Conservation (phyloP, 2,329 filamentous ascomycete genomes). For the Nemania sp. region DNA sequence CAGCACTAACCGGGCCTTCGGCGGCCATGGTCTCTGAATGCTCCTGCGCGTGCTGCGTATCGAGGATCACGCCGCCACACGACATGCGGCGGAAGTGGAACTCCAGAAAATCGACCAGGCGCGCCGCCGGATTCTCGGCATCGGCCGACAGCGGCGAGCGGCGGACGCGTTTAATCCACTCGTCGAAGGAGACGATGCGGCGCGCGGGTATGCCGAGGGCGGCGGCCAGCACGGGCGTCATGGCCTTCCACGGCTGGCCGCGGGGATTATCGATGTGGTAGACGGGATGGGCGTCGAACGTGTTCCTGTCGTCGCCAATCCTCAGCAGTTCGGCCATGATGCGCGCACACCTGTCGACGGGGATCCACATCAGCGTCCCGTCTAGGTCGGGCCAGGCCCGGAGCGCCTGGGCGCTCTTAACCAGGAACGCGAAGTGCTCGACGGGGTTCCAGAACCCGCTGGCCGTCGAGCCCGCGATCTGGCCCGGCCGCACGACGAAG, state of each 20-base stretch:
- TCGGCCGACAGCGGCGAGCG: background rate
- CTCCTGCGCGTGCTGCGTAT: background rate
- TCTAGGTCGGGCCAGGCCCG: conserved; percentile 22
- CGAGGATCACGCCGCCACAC: background rate
- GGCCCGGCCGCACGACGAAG: conserved; percentile 47
- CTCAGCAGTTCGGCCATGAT: background rate
- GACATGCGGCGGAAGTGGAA: background rate
- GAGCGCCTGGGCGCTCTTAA: conserved; percentile 46
- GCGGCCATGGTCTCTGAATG: background rate
- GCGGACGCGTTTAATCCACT: background rate
- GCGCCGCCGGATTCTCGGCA: background rate
- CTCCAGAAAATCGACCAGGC: background rate
- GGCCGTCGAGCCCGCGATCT: conserved; percentile 46
- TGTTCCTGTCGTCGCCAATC: too few species aligned
- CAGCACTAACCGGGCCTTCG: too few species aligned
- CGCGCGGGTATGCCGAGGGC: background rate
- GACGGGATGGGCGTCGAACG: background rate
- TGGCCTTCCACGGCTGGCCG: background rate
- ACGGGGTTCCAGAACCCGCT: conserved; percentile 48
- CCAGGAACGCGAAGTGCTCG: conserved; percentile 48
- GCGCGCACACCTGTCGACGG: conserved; percentile 1
- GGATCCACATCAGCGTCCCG: conserved; percentile 21
- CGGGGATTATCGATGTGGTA: background rate
- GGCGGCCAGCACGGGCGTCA: background rate
- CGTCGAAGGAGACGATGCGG: background rate